phyloP scores from a whole-genome alignment of 257 asterid genomes.

The Paraleonurus japonicus region DNA sequence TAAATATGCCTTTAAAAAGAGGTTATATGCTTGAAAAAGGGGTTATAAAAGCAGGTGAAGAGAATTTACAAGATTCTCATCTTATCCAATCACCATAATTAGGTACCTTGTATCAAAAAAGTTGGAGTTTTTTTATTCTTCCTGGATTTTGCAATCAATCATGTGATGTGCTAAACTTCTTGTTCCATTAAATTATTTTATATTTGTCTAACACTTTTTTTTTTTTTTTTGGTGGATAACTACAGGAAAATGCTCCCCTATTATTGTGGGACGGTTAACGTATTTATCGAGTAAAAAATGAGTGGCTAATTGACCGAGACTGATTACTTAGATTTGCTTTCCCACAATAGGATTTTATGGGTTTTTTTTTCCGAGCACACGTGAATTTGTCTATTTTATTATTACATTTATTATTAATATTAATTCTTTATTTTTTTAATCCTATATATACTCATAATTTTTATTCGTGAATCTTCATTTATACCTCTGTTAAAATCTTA shows the following conservation, averaged over 20 bases:
- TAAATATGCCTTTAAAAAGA: not conserved
- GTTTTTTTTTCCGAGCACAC: not conserved
- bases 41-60: not conserved
- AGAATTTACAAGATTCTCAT: constrained; percentile 11
- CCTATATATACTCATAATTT: not conserved
- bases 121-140: not conserved
- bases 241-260: not conserved
- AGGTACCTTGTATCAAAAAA: constrained; percentile 8
- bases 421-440: too few species aligned
- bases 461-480: not conserved
- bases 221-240: not conserved
- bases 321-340: not conserved
- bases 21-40: not conserved
- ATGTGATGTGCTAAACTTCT: constrained; percentile 8
- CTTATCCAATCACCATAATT: not conserved
- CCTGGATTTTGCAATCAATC: constrained; percentile 12
- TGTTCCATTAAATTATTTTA: not conserved
- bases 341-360: not conserved
- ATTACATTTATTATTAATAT: too few species aligned
- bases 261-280: not conserved
- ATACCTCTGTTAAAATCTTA: not conserved
- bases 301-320: not conserved
- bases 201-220: not conserved
- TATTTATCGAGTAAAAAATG: not conserved
- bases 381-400: not conserved